These are phyloP conservation scores for Beauveria sp. DNA, from an alignment of 2,329 filamentous ascomycete species.

Conservation along the genomic window DNA sequence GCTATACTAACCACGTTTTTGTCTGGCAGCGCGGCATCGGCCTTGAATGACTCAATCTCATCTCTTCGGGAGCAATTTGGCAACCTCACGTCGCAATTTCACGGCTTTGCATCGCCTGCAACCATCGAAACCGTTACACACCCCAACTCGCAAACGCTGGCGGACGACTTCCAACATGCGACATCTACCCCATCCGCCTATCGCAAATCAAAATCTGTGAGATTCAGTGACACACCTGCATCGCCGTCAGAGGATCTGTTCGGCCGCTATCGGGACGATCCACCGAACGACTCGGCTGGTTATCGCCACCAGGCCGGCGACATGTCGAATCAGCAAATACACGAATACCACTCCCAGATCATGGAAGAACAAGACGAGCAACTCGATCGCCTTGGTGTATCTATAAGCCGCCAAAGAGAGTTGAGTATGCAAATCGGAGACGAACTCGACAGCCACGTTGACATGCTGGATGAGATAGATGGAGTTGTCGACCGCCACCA, in stretches of 20 bases:
- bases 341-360: slow-evolving; percentile 73
- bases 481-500: slow-evolving; percentile 74
- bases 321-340: slow-evolving; percentile 77
- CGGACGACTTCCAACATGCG: slow-evolving; percentile 58
- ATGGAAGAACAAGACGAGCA: slow-evolving; percentile 88
- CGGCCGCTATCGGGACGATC: slow-evolving; percentile 63
- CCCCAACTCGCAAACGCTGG: slow-evolving; percentile 57
- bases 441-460: slow-evolving; percentile 85
- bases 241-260: slow-evolving; percentile 36
- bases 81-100: slow-evolving; percentile 74
- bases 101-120: slow-evolving; percentile 50
- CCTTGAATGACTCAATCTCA: slow-evolving; percentile 56
- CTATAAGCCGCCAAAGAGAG: slow-evolving; percentile 82
- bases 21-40: slow-evolving; percentile 33
- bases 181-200: slow-evolving; percentile 30
- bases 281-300: slow-evolving; percentile 42
- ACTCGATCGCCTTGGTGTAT: slow-evolving; percentile 78
- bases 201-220: slow-evolving; percentile 62
- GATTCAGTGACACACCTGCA: slow-evolving; percentile 64
- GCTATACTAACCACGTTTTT: background rate
- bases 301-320: slow-evolving; percentile 52
- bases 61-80: slow-evolving; percentile 66
- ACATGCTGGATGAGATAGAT: slow-evolving; percentile 85
- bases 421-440: slow-evolving; percentile 93
- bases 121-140: slow-evolving; percentile 45